These are phyloP conservation scores for Rosa persica DNA, from an alignment of 306 rosid species.

Conservation along the genomic window DNA sequence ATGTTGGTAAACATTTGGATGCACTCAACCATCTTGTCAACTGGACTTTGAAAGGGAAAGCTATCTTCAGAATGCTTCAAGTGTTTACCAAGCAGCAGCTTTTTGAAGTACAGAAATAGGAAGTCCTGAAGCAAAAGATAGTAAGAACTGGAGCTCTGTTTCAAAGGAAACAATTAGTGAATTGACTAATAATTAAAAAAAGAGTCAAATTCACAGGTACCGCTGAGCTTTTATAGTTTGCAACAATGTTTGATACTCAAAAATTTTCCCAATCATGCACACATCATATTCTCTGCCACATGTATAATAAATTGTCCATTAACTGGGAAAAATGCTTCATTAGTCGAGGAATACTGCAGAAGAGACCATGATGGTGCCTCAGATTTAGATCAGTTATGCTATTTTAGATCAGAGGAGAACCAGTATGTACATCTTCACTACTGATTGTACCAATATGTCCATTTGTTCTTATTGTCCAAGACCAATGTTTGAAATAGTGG, in stretches of 20 bases:
- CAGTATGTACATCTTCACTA: no score
- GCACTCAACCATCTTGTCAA: slow-evolving; percentile 36
- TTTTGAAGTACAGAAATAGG: slow-evolving; percentile 65
- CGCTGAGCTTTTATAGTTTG: not conserved
- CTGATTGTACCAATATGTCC: not conserved
- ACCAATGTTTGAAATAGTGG: not conserved
- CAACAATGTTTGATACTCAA: not conserved
- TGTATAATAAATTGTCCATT: not conserved
- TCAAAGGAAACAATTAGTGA: not conserved
- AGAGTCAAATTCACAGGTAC: not conserved
- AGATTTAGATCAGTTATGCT: slow-evolving; percentile 2
- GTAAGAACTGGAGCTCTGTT: not conserved
- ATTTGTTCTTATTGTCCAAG: not conserved
- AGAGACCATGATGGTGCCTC: not conserved
- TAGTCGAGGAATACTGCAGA: not conserved
- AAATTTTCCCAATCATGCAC: not conserved
- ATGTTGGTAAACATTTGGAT: slow-evolving; percentile 39
- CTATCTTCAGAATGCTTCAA: slow-evolving; percentile 21
- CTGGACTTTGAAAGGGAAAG: slow-evolving; percentile 33
- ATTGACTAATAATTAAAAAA: not conserved
- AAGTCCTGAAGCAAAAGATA: slow-evolving; percentile 38
- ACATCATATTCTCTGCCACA: not conserved
- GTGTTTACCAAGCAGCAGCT: slow-evolving; percentile 59
- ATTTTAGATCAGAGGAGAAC: not conserved
- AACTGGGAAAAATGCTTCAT: not conserved